Conservation (phyloP, 2,329 filamentous ascomycete species). For the Calonectria crousiana region DNA sequence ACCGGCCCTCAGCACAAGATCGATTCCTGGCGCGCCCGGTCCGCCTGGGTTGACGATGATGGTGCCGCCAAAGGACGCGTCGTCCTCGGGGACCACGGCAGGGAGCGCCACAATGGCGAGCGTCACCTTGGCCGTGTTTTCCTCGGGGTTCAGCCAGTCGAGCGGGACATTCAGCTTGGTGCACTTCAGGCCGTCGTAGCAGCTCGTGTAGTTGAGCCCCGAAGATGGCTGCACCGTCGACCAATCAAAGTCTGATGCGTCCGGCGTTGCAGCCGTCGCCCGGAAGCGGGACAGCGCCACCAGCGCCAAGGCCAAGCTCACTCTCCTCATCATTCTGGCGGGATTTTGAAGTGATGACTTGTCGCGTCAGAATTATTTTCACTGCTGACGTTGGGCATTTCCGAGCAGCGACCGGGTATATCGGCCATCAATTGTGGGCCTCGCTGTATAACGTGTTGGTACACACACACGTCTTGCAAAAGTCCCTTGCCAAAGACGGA, state of each 20-base stretch:
- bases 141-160: conserved; percentile 52
- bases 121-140: conserved; percentile 47
- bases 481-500: not conserved
- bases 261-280: not conserved
- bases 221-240: conserved; percentile 47
- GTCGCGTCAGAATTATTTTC: not conserved
- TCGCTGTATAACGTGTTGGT: not conserved
- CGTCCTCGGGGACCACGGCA: conserved; percentile 51
- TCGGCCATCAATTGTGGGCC: not conserved
- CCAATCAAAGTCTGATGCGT: conserved; percentile 50
- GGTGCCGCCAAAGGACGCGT: conserved; percentile 56
- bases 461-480: not conserved
- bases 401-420: not conserved
- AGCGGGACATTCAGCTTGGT: conserved; percentile 58
- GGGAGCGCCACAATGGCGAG: conserved; percentile 58
- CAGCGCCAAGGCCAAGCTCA: not conserved
- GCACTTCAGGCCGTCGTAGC: conserved; percentile 55
- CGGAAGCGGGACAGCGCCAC: not conserved
- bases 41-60: conserved; percentile 61
- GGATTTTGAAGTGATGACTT: not conserved
- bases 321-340: not conserved
- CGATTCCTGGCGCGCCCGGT: conserved; percentile 56
- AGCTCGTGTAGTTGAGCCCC: conserved; percentile 54
- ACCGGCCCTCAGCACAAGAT: conserved; percentile 42
- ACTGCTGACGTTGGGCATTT: not conserved